Percentiles rank a stretch among this genome's conserved stretches.
phyloP scores from a whole-genome alignment of 2,329 filamentous ascomycete species.

The Camptophora hylomeconis region DNA sequence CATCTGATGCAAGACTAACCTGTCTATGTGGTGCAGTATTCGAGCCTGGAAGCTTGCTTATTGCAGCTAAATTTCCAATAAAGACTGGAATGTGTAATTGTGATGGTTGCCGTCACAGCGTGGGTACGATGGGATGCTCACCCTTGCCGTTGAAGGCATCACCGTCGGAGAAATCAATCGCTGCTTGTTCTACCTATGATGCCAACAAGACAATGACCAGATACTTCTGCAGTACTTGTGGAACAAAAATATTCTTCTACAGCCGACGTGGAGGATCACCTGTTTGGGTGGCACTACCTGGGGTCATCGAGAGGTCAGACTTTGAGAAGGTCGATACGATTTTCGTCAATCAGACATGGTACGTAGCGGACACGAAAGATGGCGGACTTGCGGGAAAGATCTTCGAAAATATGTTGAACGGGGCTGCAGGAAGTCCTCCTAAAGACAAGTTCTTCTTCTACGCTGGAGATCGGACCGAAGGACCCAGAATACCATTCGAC shows the following conservation, averaged over 20 bases:
- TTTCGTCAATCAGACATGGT: no score
- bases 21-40: conserved; percentile 10
- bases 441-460: background rate
- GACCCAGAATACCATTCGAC: background rate
- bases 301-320: conserved; percentile 7
- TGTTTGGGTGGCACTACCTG: conserved; percentile 9
- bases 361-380: conserved; percentile 4
- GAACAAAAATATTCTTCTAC: conserved; percentile 9
- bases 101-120: conserved; percentile 34
- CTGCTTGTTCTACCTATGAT: conserved; percentile 22
- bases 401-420: background rate
- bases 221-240: conserved; percentile 26
- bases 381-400: background rate
- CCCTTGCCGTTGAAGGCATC: conserved; percentile 5
- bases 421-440: no score
- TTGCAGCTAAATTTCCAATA: conserved; percentile 4
- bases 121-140: conserved; percentile 29
- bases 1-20: no score
- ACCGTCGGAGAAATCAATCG: conserved; percentile 19
- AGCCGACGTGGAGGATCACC: conserved; percentile 4
- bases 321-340: conserved; percentile 5
- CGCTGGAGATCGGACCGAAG: background rate
- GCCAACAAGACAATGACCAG: conserved; percentile 22
- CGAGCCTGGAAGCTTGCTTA: conserved; percentile 8
- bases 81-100: conserved; percentile 32